phyloP scores from a whole-genome alignment of 192 early-diverging fungal species.

The Coemansia sp. region DNA sequence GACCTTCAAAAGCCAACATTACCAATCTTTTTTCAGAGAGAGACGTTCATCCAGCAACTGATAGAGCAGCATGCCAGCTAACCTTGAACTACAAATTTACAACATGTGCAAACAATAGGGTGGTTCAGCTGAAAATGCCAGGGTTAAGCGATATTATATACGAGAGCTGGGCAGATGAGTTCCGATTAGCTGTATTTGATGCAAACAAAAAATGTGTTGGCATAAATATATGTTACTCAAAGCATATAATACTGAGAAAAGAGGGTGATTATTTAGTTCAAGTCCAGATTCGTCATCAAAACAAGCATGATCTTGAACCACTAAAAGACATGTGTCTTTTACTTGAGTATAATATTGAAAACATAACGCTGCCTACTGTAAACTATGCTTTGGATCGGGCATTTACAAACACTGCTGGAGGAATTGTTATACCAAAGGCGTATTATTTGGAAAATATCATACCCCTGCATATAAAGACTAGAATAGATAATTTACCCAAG shows the following conservation, averaged over 20 bases:
- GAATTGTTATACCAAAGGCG: slow-evolving; percentile 55
- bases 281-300: slow-evolving; percentile 72
- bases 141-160: slow-evolving; percentile 64
- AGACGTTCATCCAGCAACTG: slow-evolving; percentile 69
- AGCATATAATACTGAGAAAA: slow-evolving; percentile 61
- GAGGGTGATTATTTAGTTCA: slow-evolving; percentile 84
- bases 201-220: slow-evolving; percentile 72
- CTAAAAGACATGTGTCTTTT: slow-evolving; percentile 62
- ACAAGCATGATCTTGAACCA: slow-evolving; percentile 68
- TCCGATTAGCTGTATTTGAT: slow-evolving; percentile 71
- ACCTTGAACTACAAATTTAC: slow-evolving; percentile 74
- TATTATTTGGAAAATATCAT: slow-evolving; percentile 55
- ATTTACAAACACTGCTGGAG: slow-evolving; percentile 57
- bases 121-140: slow-evolving; percentile 56
- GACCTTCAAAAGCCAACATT: slow-evolving; percentile 64
- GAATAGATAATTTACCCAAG: slow-evolving; percentile 50
- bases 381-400: slow-evolving; percentile 36
- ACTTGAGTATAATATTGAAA: slow-evolving; percentile 66
- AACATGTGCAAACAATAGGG: slow-evolving; percentile 49
- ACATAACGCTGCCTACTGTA: slow-evolving; percentile 92
- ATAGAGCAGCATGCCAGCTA: slow-evolving; percentile 66
- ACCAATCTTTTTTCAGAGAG: slow-evolving; percentile 66
- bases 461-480: slow-evolving; percentile 37
- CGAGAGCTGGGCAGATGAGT: slow-evolving; percentile 72
- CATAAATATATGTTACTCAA: slow-evolving; percentile 72